Conservation (phyloP, 768 basidiomycete genomes). For the Pisolithus orientalis region DNA sequence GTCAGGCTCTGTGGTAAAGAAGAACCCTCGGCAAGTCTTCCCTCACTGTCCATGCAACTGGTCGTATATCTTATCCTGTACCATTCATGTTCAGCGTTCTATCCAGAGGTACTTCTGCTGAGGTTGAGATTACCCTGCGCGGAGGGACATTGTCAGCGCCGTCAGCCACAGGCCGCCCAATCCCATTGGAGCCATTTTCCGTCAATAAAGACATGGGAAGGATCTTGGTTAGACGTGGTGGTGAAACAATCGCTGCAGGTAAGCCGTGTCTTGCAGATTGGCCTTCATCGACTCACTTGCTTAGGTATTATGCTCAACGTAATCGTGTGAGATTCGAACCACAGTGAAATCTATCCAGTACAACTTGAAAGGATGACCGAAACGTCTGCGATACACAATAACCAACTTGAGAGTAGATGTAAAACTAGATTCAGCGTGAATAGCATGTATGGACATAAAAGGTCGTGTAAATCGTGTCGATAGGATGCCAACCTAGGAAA, state of each 20-base stretch:
- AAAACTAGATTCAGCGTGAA: not conserved
- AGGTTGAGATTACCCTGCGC: conserved; percentile 77
- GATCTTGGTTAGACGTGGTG: conserved; percentile 77
- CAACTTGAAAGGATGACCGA: not conserved
- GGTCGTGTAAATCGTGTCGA: not conserved
- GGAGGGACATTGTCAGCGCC: conserved; percentile 44
- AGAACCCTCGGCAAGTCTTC: conserved; percentile 69
- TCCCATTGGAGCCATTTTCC: conserved; percentile 83
- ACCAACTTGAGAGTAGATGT: not conserved
- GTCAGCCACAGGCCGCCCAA: conserved; percentile 41
- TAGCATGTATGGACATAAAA: not conserved
- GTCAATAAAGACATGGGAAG: conserved; percentile 96
- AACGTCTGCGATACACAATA: no score
- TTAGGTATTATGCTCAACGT: conserved; percentile 43
- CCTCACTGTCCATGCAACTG: not conserved
- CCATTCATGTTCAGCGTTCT: conserved; percentile 52
- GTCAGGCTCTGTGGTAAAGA: conserved; percentile 65
- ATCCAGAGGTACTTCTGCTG: conserved; percentile 78
- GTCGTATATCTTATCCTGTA: conserved; percentile 3
- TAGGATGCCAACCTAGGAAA: not conserved
- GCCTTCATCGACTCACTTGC: conserved; percentile 1
- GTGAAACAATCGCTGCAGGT: conserved; percentile 95
- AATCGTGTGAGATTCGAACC: conserved; percentile 15
- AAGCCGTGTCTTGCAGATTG: conserved; percentile 6
- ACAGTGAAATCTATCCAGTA: conserved; percentile 1